Percentiles rank a stretch among this genome's conserved stretches.
phyloP scores from a whole-genome alignment of 2,329 filamentous ascomycete genomes.

The Dothideomycetidae sp. region DNA sequence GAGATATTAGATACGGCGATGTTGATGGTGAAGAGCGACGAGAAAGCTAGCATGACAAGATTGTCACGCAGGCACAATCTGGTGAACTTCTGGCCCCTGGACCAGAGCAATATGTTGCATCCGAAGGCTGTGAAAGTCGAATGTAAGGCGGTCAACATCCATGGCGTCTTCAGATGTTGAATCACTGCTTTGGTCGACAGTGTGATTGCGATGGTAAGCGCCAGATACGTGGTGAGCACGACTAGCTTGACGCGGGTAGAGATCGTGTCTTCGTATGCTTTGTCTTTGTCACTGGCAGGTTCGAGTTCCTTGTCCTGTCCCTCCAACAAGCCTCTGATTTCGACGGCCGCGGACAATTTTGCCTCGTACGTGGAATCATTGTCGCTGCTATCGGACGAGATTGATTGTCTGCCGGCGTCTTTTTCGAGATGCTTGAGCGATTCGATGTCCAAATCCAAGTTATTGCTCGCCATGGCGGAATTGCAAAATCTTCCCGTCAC shows the following conservation, averaged over 20 bases:
- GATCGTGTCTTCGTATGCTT: slow-evolving; percentile 9
- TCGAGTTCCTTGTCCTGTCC: too few species aligned
- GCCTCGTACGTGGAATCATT: too few species aligned
- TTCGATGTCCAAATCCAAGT: too few species aligned
- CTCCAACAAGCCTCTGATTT: too few species aligned
- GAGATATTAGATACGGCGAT: slow-evolving; percentile 51
- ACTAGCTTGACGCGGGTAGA: slow-evolving; percentile 10
- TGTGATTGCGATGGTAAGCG: slow-evolving; percentile 37
- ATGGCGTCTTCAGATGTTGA: slow-evolving; percentile 43
- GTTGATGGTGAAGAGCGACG: slow-evolving; percentile 48
- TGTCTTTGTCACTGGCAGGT: too few species aligned
- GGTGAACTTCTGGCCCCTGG: slow-evolving; percentile 40
- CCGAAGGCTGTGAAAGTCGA: slow-evolving; percentile 44
- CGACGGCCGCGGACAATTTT: too few species aligned
- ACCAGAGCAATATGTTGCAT: slow-evolving; percentile 38
- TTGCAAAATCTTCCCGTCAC: too few species aligned
- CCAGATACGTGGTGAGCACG: slow-evolving; percentile 30
- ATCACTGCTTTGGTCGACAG: slow-evolving; percentile 47
- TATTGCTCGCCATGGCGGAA: too few species aligned
- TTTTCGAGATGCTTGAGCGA: too few species aligned
- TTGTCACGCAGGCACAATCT: slow-evolving; percentile 40
- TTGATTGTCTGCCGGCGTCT: too few species aligned
- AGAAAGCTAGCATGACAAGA: slow-evolving; percentile 43
- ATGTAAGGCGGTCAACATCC: slow-evolving; percentile 47
- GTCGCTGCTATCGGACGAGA: too few species aligned